These are phyloP conservation scores for Climacium dendroides DNA, from an alignment of 225 moss, liverwort and hornwort genomes.

Conservation along the genomic window DNA sequence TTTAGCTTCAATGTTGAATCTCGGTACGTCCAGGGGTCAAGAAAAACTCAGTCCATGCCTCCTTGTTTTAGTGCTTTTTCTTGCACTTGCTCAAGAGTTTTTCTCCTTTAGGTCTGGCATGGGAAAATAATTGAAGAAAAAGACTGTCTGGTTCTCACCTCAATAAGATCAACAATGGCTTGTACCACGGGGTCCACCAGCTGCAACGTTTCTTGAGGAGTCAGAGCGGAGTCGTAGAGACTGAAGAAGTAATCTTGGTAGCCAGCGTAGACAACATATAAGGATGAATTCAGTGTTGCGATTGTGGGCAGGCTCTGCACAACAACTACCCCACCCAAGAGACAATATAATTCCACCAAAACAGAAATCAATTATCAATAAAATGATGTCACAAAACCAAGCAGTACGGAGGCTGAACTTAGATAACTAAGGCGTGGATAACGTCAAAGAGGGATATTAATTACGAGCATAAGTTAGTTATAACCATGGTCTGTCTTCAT, in stretches of 20 bases:
- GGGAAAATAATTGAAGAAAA: not conserved
- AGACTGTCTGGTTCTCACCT: not conserved
- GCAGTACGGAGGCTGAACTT: not conserved
- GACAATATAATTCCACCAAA: not conserved
- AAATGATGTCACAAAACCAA: not conserved
- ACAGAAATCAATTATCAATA: not conserved
- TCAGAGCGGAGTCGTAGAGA: conserved; percentile 3
- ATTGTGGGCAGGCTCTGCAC: conserved; percentile 19
- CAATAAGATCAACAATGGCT: conserved; percentile 8
- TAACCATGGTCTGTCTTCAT: not conserved
- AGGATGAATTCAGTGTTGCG: conserved; percentile 11
- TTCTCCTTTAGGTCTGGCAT: not conserved
- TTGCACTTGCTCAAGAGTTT: not conserved
- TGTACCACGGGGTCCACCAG: not conserved
- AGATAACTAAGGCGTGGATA: not conserved
- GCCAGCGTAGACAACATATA: conserved; percentile 24
- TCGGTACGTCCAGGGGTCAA: not conserved
- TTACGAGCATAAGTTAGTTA: too few species aligned
- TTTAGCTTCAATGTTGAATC: not conserved
- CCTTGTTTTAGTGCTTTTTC: not conserved
- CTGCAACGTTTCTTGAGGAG: not conserved
- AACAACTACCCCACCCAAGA: not conserved
- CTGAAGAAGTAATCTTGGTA: conserved; percentile 30
- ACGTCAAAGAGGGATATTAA: not conserved
- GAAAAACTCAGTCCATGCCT: too few species aligned